Conservation (phyloP, 306 rosid genomes). For the Gastrolobium bilobum region DNA sequence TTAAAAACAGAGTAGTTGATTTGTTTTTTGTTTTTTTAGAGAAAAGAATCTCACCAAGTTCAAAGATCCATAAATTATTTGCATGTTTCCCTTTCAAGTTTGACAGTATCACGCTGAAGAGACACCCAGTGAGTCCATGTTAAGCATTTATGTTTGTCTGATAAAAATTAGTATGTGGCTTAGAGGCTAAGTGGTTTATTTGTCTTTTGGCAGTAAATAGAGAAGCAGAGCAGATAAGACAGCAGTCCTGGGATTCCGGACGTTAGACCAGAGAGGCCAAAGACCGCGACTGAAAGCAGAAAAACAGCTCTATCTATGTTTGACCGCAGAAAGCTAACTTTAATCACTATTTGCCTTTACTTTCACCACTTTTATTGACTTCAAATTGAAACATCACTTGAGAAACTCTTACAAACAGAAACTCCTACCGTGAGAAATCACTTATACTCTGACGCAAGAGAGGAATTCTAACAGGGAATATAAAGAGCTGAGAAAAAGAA, state of each 20-base stretch:
- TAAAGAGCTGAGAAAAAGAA: conserved; percentile 5
- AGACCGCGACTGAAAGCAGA: conserved; percentile 54
- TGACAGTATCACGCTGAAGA: conserved; percentile 41
- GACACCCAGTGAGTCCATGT: conserved; percentile 14
- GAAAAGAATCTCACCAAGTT: conserved; percentile 7
- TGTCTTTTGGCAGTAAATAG: conserved; percentile 60
- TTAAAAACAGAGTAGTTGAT: background rate
- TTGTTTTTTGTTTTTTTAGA: conserved; percentile 5
- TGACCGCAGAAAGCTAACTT: conserved; percentile 57
- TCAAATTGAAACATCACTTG: conserved; percentile 40
- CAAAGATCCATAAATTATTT: conserved; percentile 11
- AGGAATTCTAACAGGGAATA: conserved; percentile 21
- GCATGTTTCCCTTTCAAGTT: conserved; percentile 16
- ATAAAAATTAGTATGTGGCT: conserved; percentile 11
- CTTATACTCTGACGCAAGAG: conserved; percentile 12
- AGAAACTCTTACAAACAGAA: conserved; percentile 39
- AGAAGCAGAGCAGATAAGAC: conserved; percentile 57
- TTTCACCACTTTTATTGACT: conserved; percentile 45
- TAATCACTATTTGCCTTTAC: conserved; percentile 49
- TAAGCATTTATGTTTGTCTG: conserved; percentile 41
- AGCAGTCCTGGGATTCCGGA: conserved; percentile 68
- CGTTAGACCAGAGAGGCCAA: conserved; percentile 57
- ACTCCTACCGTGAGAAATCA: conserved; percentile 15
- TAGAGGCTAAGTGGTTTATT: conserved; percentile 44
- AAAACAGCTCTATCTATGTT: conserved; percentile 54